Percentiles rank a stretch among this genome's conserved stretches.
Conservation (phyloP, 2,329 filamentous ascomycete species). For the Dactylella cylindrospora region DNA sequence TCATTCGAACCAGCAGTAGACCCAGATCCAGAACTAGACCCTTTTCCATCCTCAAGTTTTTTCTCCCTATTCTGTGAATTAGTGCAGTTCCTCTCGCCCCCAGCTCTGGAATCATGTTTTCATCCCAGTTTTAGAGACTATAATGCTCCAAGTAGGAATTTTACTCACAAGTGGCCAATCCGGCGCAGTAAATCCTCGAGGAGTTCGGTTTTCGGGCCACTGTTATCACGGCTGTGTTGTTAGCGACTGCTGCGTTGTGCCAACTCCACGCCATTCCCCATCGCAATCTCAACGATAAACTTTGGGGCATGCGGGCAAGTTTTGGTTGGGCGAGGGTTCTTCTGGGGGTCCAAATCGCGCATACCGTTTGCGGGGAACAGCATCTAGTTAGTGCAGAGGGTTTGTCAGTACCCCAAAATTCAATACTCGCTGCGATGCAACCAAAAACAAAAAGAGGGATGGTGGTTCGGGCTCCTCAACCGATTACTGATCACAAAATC, state of each 20-base stretch:
- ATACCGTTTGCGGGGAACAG: conserved; percentile 45
- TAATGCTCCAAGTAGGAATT: neutral
- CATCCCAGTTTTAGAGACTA: conserved; percentile 59
- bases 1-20: neutral
- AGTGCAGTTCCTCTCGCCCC: conserved; percentile 49
- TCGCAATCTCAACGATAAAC: neutral
- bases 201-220: conserved; percentile 86
- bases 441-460: neutral
- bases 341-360: conserved; percentile 30
- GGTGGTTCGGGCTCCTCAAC: conserved; percentile 1
- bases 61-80: conserved; percentile 38
- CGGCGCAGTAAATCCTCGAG: conserved; percentile 80
- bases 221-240: conserved; percentile 63
- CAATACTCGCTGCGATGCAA: neutral
- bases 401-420: conserved; percentile 21
- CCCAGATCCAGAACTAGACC: conserved; percentile 10
- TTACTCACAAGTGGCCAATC: conserved; percentile 70
- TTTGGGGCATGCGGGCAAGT: neutral
- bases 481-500: neutral
- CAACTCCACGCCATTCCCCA: neutral
- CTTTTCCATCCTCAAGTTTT: conserved; percentile 31
- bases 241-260: conserved; percentile 26
- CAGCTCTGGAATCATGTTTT: conserved; percentile 56
- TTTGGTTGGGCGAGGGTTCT: conserved; percentile 1
- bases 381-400: conserved; percentile 21